phyloP scores from a whole-genome alignment of 73 alveolate genomes.

The Tetrahymena thermophila region DNA sequence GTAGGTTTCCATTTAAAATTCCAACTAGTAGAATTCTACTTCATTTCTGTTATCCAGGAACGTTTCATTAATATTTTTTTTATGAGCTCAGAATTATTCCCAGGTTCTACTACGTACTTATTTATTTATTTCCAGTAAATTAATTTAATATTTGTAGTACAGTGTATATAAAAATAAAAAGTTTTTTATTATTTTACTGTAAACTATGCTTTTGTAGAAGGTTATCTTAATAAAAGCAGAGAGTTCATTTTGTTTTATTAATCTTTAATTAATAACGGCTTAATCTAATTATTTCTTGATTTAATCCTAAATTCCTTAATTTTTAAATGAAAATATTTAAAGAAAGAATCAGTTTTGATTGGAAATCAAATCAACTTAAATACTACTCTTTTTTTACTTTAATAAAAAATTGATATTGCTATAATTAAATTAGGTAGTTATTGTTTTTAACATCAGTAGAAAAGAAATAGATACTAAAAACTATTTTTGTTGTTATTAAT shows the following conservation, averaged over 20 bases:
- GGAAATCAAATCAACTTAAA: background rate
- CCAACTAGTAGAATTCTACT: background rate
- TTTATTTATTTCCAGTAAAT: background rate
- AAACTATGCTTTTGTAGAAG: background rate
- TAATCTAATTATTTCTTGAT: background rate
- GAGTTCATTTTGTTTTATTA: background rate
- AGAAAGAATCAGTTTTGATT: background rate
- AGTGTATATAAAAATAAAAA: background rate
- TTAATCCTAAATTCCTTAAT: background rate
- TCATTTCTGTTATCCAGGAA: background rate
- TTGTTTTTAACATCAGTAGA: background rate
- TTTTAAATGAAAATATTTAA: background rate
- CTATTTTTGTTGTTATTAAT: too few relatives aligned
- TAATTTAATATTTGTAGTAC: background rate
- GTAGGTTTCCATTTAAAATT: background rate
- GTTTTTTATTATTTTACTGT: background rate
- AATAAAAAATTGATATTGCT: background rate
- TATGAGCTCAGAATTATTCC: background rate
- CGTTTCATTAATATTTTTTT: background rate
- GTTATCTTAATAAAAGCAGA: background rate
- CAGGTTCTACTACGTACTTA: background rate
- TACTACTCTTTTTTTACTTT: background rate
- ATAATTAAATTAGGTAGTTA: background rate
- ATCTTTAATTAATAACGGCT: background rate
- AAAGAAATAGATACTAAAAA: background rate